Base-by-base conservation (phyloP, 495 filamentous ascomycete genomes). In the Cairneyella variabilis region DNA sequence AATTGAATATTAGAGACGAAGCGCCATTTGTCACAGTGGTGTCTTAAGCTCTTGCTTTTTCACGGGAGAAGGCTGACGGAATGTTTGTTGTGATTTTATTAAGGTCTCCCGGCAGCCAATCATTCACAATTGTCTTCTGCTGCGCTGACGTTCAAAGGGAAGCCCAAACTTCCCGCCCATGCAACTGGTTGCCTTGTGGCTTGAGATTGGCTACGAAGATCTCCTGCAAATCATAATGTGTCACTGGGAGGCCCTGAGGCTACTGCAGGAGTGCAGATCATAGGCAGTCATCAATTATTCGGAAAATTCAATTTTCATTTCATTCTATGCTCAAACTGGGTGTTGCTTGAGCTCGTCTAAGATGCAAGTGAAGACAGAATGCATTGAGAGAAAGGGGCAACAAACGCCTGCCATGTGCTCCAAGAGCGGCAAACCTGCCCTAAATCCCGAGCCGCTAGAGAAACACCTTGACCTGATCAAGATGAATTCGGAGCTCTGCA, bases 31-130 rank as follows among this genome's bases (percentile, higher is more conserved):
- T 3, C 14, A 23, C 6, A 38, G 9, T 17, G 16, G 45, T 22
- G 23, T 7, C n/a, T 23, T 41, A 42, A 26, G 38, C 28, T 49
- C 50, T 47, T 53, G 20, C 22, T 38, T 55, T 52, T 16, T 25
- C 14, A 17, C 25, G 32, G 47, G 42, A 18, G 47, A 27, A 22
- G 25, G 37, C 16, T 39, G 46, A 32, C 30, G 34, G 42, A 3
- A 43, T 34, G 48, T 48, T 58, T 57, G 56, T 58, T 58, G 39
- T 58, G 42, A 57, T 49, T 58, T 57, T 25, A 32, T 25, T n/a
- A 28, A 42, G 17, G 42, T n/a, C 11, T 14, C n/a, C 39, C 38
- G 18, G 20, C 40, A 51, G 23, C 55, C 55, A 57, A 57, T 57
- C 43, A 42, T 14, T 37, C 12, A 23, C 8, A 3, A 38, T 50